Percentiles rank a stretch among this genome's conserved stretches.
phyloP scores from a whole-genome alignment of 163 green algal genomes.

The Scenedesmus sp. region DNA sequence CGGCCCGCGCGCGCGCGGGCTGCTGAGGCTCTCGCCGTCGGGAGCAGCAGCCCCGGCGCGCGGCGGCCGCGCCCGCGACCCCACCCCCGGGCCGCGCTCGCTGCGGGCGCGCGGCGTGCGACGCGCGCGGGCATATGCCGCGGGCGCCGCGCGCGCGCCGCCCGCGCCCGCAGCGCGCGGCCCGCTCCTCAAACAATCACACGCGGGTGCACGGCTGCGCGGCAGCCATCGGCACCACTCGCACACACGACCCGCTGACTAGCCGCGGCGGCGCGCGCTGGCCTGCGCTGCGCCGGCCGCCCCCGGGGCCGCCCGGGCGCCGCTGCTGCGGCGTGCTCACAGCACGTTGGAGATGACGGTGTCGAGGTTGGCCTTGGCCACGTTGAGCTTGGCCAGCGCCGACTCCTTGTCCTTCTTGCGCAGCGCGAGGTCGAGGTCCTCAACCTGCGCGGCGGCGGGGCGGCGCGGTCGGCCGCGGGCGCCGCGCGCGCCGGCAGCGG shows the following conservation, averaged over 20 bases:
- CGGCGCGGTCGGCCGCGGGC: no score
- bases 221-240: no score
- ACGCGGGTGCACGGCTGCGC: background rate
- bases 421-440: constrained; percentile 84
- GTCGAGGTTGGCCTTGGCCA: constrained; percentile 71
- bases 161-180: background rate
- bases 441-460: constrained; percentile 65
- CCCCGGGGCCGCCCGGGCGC: background rate
- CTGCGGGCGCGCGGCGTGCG: no score
- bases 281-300: background rate
- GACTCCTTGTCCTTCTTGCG: constrained; percentile 80
- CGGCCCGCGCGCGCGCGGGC: no score
- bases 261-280: background rate
- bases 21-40: no score
- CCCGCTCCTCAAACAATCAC: background rate
- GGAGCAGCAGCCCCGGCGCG: no score
- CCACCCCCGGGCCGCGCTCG: no score
- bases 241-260: no score
- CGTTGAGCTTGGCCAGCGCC: constrained; percentile 61
- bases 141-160: no score
- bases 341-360: constrained; percentile 58
- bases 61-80: no score
- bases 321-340: constrained; percentile 44
- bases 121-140: no score
- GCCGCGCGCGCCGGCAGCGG: no score